phyloP scores from a whole-genome alignment of 352 stramenopile genomes.

The Pythium dissimile region DNA sequence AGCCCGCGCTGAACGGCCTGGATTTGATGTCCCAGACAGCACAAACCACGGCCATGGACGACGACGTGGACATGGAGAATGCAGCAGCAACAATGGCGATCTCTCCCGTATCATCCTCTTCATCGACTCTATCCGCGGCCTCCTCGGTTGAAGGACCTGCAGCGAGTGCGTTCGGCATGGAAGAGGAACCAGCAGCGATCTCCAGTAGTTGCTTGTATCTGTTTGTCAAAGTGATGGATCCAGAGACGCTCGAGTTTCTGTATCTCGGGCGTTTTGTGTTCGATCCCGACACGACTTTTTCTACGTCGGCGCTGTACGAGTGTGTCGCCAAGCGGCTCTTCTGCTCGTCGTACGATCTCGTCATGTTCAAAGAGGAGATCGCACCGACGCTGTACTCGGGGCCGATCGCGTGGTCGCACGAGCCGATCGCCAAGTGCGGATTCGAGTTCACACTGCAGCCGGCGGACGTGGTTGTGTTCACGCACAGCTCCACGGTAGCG shows the following conservation, averaged over 20 bases:
- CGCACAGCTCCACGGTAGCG: conserved; percentile 10
- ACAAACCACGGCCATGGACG: neutral
- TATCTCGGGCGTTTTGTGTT: conserved; percentile 44
- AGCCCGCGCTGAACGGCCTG: conserved; percentile 27
- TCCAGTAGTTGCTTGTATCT: conserved; percentile 27
- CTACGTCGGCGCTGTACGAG: conserved; percentile 42
- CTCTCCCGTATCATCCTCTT: neutral
- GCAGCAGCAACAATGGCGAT: neutral
- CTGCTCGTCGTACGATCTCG: conserved; percentile 42
- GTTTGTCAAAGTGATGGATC: conserved; percentile 67
- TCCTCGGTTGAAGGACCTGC: neutral
- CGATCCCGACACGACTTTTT: conserved; percentile 15
- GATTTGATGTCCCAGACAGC: neutral
- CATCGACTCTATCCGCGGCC: neutral
- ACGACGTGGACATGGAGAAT: conserved; percentile 13
- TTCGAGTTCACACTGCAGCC: conserved; percentile 28
- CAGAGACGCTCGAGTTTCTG: conserved; percentile 31
- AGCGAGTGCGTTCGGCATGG: neutral
- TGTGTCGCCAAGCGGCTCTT: conserved; percentile 34
- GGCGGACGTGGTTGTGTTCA: conserved; percentile 70
- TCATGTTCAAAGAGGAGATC: conserved; percentile 77
- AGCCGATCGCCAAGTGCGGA: conserved; percentile 10
- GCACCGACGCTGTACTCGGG: conserved; percentile 52
- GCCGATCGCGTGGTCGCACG: conserved; percentile 34
- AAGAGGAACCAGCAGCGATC: conserved; percentile 10